phyloP scores from a whole-genome alignment of 2,329 filamentous ascomycete genomes.

The Pezicula neosporulosa region DNA sequence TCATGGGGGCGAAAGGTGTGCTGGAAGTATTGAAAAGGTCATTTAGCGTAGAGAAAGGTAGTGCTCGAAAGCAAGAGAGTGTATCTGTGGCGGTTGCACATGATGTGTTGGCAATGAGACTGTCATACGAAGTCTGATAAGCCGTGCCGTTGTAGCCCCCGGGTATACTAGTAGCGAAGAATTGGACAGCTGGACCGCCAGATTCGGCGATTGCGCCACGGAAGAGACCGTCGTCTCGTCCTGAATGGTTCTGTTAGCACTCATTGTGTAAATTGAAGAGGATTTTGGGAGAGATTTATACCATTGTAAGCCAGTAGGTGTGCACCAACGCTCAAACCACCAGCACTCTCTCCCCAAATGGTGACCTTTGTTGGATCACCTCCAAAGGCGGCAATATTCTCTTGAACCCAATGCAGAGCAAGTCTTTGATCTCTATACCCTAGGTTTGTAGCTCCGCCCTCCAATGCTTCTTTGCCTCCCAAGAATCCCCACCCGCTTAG shows the following conservation, averaged over 20 bases:
- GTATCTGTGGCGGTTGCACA: slow-evolving; percentile 10
- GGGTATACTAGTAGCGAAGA: slow-evolving; percentile 2
- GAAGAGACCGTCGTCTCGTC: slow-evolving; percentile 52
- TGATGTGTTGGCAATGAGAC: slow-evolving; percentile 30
- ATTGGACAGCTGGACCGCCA: slow-evolving; percentile 17
- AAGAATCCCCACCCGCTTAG: slow-evolving; percentile 44
- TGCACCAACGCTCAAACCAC: slow-evolving; percentile 15
- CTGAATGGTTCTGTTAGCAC: slow-evolving; percentile 13
- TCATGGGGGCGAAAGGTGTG: slow-evolving; percentile 31
- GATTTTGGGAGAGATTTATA: slow-evolving; percentile 30
- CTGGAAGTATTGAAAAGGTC: slow-evolving; percentile 22
- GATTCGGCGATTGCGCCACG: slow-evolving; percentile 46
- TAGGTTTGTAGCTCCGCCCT: slow-evolving; percentile 39
- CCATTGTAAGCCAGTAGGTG: slow-evolving; percentile 46
- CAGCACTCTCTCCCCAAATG: slow-evolving; percentile 40
- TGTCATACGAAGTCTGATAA: slow-evolving; percentile 27
- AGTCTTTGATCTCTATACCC: slow-evolving; percentile 41
- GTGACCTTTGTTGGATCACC: slow-evolving; percentile 41
- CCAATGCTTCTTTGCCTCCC: slow-evolving; percentile 33
- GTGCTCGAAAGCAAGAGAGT: slow-evolving; percentile 22
- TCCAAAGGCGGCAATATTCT: slow-evolving; percentile 39
- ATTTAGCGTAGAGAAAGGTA: slow-evolving; percentile 23
- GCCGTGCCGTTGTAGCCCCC: slow-evolving; percentile 12
- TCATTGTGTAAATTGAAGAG: background rate
- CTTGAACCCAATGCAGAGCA: slow-evolving; percentile 38